Evolutionary conservation across 495 filamentous ascomycete species (phyloP).

Genomic region (Apodospora peruviana): DNA sequence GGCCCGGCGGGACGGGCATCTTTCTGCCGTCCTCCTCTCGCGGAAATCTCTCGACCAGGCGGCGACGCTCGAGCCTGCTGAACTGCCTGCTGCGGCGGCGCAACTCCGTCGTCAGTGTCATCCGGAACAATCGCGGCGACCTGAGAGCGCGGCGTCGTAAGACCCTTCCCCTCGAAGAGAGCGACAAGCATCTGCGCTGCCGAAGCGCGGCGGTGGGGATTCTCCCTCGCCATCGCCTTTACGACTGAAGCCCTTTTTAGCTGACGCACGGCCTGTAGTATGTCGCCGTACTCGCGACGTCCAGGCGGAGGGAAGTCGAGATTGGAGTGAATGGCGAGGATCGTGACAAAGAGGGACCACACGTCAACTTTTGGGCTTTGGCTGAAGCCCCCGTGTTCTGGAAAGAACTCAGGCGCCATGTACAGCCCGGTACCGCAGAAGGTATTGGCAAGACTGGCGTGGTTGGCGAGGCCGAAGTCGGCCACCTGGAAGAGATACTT

Average conservation of each 20-base stretch:
- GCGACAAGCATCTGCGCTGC: constrained; percentile 17
- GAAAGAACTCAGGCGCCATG: constrained; percentile 17
- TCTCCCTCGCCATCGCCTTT: constrained; percentile 4
- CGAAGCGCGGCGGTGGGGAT: constrained; percentile 13
- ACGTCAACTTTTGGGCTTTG: constrained; percentile 15
- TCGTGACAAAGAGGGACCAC: constrained; percentile 22
- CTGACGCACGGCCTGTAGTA: neutral
- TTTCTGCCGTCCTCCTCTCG: no score
- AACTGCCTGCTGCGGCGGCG: no score
- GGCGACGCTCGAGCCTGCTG: no score
- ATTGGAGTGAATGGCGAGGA: constrained; percentile 4
- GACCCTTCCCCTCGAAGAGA: constrained; percentile 10
- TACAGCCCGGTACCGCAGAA: constrained; percentile 8
- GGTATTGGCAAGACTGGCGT: neutral
- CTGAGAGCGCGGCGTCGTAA: constrained; percentile 11
- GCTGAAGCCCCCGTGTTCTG: neutral
- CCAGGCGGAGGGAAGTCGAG: neutral
- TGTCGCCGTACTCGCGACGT: neutral
- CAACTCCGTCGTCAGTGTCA: no score
- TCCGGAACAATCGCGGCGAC: no score
- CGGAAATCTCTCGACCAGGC: no score
- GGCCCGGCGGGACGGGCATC: no score
- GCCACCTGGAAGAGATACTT: constrained; percentile 13
- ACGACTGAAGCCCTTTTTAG: neutral
- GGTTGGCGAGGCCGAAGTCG: constrained; percentile 19